phyloP scores from a whole-genome alignment of 1,139 yeast species.

The Diutina siamensis region DNA sequence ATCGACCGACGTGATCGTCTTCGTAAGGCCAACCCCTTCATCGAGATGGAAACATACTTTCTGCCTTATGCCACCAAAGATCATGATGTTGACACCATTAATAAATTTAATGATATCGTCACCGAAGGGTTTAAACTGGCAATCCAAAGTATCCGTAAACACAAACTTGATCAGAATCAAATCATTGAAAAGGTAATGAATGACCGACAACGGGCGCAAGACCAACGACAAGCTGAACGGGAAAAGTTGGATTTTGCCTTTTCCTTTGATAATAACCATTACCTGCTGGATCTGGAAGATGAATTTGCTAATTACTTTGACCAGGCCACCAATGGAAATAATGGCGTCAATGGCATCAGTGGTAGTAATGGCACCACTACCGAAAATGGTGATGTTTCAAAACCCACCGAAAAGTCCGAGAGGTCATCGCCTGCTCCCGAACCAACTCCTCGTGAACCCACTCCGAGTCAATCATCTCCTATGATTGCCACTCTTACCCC shows the following conservation, averaged over 20 bases:
- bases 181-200: neutral
- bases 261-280: neutral
- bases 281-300: constrained; percentile 5
- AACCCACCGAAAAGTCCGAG: no score
- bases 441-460: no score
- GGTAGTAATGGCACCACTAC: no score
- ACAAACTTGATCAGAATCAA: neutral
- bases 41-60: constrained; percentile 34
- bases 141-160: neutral
- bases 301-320: constrained; percentile 4
- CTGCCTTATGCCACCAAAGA: constrained; percentile 25
- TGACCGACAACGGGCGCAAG: neutral
- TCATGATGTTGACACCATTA: neutral
- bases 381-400: no score
- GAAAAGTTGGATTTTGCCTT: constrained; percentile 4
- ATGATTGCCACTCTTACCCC: neutral
- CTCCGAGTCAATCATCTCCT: neutral
- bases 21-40: constrained; percentile 23
- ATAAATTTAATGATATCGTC: neutral
- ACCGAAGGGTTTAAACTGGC: neutral
- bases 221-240: neutral
- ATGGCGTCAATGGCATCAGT: neutral
- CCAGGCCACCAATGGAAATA: neutral
- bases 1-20: constrained; percentile 14
- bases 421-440: no score